Evolutionary conservation across 371 early-diverging fungal genomes (phyloP), one percentile per base, ranked within the genome.

Genomic region (Zopfochytrium polystomum): DNA sequence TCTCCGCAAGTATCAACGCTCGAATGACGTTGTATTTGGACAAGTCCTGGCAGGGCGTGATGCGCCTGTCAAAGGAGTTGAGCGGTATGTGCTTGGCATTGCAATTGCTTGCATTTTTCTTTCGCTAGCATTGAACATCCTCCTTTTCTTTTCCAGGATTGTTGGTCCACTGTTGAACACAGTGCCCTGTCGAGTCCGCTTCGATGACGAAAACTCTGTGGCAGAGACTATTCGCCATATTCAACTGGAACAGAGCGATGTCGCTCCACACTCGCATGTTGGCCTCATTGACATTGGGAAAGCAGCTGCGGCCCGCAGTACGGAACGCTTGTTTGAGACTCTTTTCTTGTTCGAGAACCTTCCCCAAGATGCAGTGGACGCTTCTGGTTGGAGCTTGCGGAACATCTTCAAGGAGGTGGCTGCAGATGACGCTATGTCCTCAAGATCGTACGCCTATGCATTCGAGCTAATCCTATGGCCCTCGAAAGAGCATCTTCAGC

Each of bases 21-120:
- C 46, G 29, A 33, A 70, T 25, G 66, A 65, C 47, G 65, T 73
- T 42, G 22, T 65, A 3, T 73, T 73, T 54, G 73, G 55, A 2
- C 18, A 31, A 34, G 55, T 67, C 13, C 9, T 52, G 23, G 58
- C 70, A 11, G 70, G 70, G n/a, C 52, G 70, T 15, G 49, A 59
- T 32, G 55, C 57, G 25, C 49, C 55, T 2, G 53, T 72, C 20
- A 30, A 32, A 7, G 65, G 46, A 46, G 58, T 63, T 29, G 64
- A 62, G 11, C 27, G 31, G 55, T 58, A 46, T 0, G 34, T n/a
- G 1, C 45, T 22, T 44, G 43, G 15, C 50, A 23, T 15, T 20
- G 20, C 25, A 18, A n/a, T 18, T 2, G 50, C 50, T 1, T n/a
- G n/a, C n/a, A n/a, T n/a, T n/a, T n/a, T n/a, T n/a, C n/a, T n/a